phyloP scores from a whole-genome alignment of 1,139 yeast species.

The Nakaseomyces kungkrabaensis region DNA sequence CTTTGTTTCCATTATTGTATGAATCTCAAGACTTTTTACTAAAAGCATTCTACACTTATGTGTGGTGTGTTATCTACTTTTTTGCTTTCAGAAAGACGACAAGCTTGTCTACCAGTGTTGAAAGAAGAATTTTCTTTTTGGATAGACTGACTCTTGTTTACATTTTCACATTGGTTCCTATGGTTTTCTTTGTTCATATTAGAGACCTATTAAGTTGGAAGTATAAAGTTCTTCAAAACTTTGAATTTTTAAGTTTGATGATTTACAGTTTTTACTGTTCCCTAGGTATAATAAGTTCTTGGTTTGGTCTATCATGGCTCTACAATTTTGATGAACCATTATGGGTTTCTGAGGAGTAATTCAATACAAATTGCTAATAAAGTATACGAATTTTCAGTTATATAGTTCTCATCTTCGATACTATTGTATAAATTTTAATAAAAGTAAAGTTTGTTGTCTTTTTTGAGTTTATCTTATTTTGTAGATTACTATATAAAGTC shows the following conservation, averaged over 20 bases:
- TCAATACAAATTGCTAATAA: not conserved
- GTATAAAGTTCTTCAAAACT: constrained; percentile 35
- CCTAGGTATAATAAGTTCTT: constrained; percentile 73
- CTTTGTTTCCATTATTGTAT: constrained; percentile 78
- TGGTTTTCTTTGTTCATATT: constrained; percentile 46
- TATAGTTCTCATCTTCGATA: not conserved
- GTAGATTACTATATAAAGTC: not conserved
- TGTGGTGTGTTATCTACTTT: constrained; percentile 76
- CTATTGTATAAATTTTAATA: not conserved
- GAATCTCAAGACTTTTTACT: constrained; percentile 73
- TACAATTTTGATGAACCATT: constrained; percentile 68
- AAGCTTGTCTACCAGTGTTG: constrained; percentile 35
- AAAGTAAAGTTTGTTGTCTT: not conserved
- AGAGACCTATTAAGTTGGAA: constrained; percentile 49
- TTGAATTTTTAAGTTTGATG: constrained; percentile 74
- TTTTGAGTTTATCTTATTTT: not conserved
- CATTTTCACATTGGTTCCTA: constrained; percentile 55
- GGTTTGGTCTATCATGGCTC: constrained; percentile 84
- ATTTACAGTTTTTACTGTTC: constrained; percentile 78
- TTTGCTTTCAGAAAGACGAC: constrained; percentile 63
- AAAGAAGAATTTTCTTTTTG: constrained; percentile 47
- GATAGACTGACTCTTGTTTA: constrained; percentile 66
- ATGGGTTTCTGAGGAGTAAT: constrained; percentile 33
- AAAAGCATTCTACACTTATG: constrained; percentile 67
- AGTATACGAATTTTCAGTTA: not conserved